Conservation (phyloP, 2,329 filamentous ascomycete genomes). For the Colletotrichum melonis region DNA sequence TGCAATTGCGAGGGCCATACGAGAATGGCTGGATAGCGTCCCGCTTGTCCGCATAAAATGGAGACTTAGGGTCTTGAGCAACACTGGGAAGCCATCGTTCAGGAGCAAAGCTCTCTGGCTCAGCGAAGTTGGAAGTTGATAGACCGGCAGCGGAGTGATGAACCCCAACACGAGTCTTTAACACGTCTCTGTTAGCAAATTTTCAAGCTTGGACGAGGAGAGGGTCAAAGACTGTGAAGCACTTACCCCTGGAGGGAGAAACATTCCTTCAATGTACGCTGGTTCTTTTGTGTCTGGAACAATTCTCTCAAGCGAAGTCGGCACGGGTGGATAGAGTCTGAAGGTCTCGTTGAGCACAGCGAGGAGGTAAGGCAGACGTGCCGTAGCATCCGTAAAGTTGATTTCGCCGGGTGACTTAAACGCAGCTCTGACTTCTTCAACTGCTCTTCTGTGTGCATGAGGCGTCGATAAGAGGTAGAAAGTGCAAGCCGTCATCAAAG, state of each 20-base stretch:
- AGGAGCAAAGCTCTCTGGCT: slow-evolving; percentile 57
- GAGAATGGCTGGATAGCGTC: slow-evolving; percentile 27
- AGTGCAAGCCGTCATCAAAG: slow-evolving; percentile 40
- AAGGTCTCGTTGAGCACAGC: slow-evolving; percentile 18
- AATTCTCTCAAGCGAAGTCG: background rate
- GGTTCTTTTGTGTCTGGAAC: background rate
- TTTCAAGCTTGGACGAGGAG: background rate
- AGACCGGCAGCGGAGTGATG: slow-evolving; percentile 44
- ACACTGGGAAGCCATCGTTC: slow-evolving; percentile 48
- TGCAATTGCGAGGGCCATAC: slow-evolving; percentile 23
- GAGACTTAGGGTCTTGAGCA: slow-evolving; percentile 19
- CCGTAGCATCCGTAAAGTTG: slow-evolving; percentile 42
- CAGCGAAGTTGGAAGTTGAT: slow-evolving; percentile 49
- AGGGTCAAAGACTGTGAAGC: too few species aligned
- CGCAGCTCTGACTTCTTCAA: slow-evolving; percentile 48
- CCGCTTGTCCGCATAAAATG: slow-evolving; percentile 16
- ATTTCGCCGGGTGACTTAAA: slow-evolving; percentile 51
- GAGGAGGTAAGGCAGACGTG: slow-evolving; percentile 40
- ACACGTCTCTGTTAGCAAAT: background rate
- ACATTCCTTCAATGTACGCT: background rate
- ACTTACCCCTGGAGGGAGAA: background rate
- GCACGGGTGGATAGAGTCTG: slow-evolving; percentile 14
- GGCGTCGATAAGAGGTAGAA: slow-evolving; percentile 2
- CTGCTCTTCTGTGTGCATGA: slow-evolving; percentile 40
- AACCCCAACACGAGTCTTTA: slow-evolving; percentile 47